A percentile compares a stretch with the other conserved stretches of the same genome.
Evolutionary conservation across 345 rosid genomes (phyloP).

Genomic region (Syzygium aqueum): DNA sequence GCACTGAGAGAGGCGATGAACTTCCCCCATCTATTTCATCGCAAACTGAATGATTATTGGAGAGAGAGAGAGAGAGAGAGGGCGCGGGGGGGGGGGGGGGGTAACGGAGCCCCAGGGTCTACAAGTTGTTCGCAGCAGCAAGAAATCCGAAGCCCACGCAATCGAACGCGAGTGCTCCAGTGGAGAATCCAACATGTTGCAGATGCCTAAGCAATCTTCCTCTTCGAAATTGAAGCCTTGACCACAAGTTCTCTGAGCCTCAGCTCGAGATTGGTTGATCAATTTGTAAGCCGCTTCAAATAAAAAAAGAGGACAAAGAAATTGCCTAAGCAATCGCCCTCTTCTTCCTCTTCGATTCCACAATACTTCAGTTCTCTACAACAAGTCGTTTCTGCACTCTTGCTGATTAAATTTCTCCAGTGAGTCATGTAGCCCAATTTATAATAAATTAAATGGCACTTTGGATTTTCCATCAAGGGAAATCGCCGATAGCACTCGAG

Average conservation of each 20-base stretch:
- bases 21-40: too few species aligned
- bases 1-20: too few species aligned
- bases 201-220: neutral
- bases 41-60: too few species aligned
- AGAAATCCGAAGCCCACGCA: constrained; percentile 31
- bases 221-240: neutral
- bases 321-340: neutral
- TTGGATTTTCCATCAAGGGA: neutral
- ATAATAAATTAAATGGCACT: neutral
- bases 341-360: neutral
- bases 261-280: neutral
- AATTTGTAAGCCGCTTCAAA: neutral
- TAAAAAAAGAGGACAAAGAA: neutral
- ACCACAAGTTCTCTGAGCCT: neutral
- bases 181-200: constrained; percentile 18
- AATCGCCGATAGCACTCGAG: neutral
- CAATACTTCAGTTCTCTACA: neutral
- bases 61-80: neutral
- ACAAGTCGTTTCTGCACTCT: fast-evolving
- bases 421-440: neutral
- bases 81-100: neutral
- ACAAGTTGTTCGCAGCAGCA: constrained; percentile 32
- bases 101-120: constrained; percentile 44
- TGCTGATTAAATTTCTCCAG: neutral
- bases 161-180: constrained; percentile 36